Base-by-base conservation (phyloP, 1,284 basidiomycete species). In the Naganishia albida region DNA sequence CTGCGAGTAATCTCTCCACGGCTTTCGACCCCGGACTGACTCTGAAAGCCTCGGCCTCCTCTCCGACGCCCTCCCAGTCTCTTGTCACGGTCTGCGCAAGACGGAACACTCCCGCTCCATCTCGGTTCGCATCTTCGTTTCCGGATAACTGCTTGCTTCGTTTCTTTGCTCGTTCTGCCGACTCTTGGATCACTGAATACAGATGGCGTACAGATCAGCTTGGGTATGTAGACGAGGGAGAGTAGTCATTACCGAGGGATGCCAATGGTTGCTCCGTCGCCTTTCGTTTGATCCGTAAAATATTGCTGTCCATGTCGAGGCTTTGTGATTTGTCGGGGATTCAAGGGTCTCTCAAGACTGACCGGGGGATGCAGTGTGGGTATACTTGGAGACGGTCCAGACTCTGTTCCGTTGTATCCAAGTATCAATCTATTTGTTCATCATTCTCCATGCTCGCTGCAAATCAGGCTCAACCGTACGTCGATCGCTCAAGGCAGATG, bases 271-370 rank as follows among this genome's bases (percentile, higher is more conserved):
- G 64, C n/a, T 80, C 77, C 2, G 74, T 80, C 13, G 77, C 76
- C 67, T 79, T 80, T 3, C 79, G 72, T 71, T 80, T 80, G 74
- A 80, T 80, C 12, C 78, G 68, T 43, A 80, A 70, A 28, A 80
- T 76, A 16, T 78, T 79, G 34, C 48, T 43, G 30, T 39, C 43
- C 50, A 62, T 65, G 6, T 4, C 10, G 34, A 34, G 6, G n/a
- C 34, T 4, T 34, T 34, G 34, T 34, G 34, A 34, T 34, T n/a
- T n/a, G n/a, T n/a, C n/a, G n/a, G n/a, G n/a, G n/a, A n/a, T n/a
- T n/a, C n/a, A n/a, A n/a, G n/a, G n/a, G n/a, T n/a, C n/a, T n/a
- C n/a, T n/a, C n/a, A n/a, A n/a, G n/a, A n/a, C n/a, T n/a, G n/a
- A n/a, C n/a, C n/a, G n/a, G n/a, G n/a, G n/a, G n/a, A n/a, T n/a